A percentile compares a stretch with the other conserved stretches of the same genome.
phyloP scores from a whole-genome alignment of 176 grass and related monocot species.

The Leersia perrieri region DNA sequence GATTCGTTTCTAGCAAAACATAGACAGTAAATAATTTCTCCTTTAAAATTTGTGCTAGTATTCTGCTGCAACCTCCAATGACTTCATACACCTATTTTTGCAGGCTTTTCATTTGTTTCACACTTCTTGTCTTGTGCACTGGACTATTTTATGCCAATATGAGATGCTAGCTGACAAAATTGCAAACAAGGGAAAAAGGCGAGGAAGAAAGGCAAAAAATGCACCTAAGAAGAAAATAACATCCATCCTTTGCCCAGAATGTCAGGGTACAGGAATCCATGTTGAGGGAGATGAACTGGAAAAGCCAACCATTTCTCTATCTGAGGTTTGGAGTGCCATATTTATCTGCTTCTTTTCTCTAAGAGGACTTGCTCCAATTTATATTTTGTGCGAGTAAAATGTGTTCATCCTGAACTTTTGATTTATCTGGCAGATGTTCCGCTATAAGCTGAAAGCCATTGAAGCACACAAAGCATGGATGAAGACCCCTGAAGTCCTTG shows the following conservation, averaged over 20 bases:
- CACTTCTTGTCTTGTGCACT: constrained; percentile 88
- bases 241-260: constrained; percentile 86
- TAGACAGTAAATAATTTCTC: not conserved
- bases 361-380: not conserved
- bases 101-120: constrained; percentile 74
- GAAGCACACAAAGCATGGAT: constrained; percentile 96
- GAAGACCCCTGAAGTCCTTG: constrained; percentile 79
- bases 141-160: constrained; percentile 87
- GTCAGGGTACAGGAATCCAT: constrained; percentile 82
- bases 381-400: not conserved
- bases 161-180: constrained; percentile 61
- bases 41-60: not conserved
- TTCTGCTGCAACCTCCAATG: not conserved
- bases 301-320: constrained; percentile 78
- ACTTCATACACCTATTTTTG: not conserved
- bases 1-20: not conserved
- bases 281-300: constrained; percentile 78
- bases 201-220: constrained; percentile 80
- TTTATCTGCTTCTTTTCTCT: not conserved
- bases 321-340: constrained; percentile 53
- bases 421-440: constrained; percentile 73
- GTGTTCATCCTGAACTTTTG: not conserved
- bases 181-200: constrained; percentile 56
- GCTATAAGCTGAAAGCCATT: constrained; percentile 88
- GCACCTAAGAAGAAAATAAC: constrained; percentile 53